Evolutionary conservation across 768 basidiomycete species (phyloP), one percentile per base, ranked within the genome.

Genomic region (Leccinum olivaceopallidum): DNA sequence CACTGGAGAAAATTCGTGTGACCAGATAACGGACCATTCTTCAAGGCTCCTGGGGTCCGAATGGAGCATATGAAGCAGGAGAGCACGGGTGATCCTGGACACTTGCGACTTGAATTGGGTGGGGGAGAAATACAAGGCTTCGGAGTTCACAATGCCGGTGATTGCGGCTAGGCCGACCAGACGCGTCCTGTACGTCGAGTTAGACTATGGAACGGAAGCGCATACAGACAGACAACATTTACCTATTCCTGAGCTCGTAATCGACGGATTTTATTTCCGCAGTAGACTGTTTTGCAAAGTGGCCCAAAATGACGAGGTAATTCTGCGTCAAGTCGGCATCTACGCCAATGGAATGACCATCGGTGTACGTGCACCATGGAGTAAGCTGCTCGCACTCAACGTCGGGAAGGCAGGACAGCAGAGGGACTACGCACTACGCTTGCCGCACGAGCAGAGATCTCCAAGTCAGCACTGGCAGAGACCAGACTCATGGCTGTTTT

Each of bases 351-450:
- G 90, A 78, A 57, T 87, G 86, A 0, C 94, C 93, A 65, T 95
- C 89, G 22, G 95, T 94, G 65, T 88, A 97, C 16, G 94, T 95
- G 20, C 90, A 89, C 89, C 93, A 98, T 2, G 93, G 89, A 4
- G 89, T 91, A 67, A 96, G 94, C 90, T 95, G 67, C 36, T 3
- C 22, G 18, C 5, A 50, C 37, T 61, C 6, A 67, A 51, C 24
- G 20, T 20, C n/a, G 13, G 22, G 6, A 60, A 6, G 30, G 16
- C 1, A 49, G 22, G 49, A 4, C 0, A 28, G 30, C 4, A 59
- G 20, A 22, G 48, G 14, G 32, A 18, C 34, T 13, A 82, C 90
- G 67, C 72, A 94, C 94, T 56, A 94, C 85, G 68, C 83, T 89
- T 22, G 93, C 93, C 12, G 89, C 86, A 67, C 89, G 83, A 5